These are phyloP conservation scores for Hericium erinaceus DNA, from an alignment of 768 basidiomycete genomes.

Conservation along the genomic window DNA sequence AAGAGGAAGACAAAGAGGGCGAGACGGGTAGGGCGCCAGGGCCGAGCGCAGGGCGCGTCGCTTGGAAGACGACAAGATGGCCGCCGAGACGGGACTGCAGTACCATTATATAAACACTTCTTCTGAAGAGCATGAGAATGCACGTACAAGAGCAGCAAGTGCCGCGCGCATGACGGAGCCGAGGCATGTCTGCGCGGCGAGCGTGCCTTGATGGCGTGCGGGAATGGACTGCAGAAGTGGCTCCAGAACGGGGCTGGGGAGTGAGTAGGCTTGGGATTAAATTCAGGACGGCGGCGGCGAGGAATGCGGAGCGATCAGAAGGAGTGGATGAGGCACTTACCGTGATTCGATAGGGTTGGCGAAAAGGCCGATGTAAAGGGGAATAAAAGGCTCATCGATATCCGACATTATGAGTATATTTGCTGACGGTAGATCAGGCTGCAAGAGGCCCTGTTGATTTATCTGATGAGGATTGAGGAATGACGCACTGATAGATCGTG, in stretches of 20 bases:
- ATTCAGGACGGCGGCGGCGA: conserved; percentile 6
- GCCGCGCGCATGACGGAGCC: conserved; percentile 69
- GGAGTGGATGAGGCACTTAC: conserved; percentile 25
- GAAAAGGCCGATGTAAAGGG: conserved; percentile 63
- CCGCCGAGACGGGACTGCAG: conserved; percentile 62
- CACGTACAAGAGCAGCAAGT: conserved; percentile 56
- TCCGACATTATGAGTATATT: conserved; percentile 78
- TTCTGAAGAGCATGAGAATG: conserved; percentile 3
- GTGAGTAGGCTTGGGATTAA: not conserved
- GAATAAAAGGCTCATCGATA: conserved; percentile 87
- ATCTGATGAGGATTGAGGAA: not conserved
- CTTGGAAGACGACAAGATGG: conserved; percentile 65
- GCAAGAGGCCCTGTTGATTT: conserved; percentile 17
- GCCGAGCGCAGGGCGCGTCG: conserved; percentile 61
- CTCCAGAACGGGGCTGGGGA: conserved; percentile 50
- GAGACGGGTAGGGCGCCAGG: conserved; percentile 48
- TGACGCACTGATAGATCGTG: conserved; percentile 76
- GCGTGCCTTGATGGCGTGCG: conserved; percentile 41
- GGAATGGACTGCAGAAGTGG: conserved; percentile 58
- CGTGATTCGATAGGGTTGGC: conserved; percentile 64
- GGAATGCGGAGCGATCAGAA: not conserved
- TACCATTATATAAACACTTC: not conserved
- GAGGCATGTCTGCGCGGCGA: conserved; percentile 51
- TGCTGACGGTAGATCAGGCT: conserved; percentile 8
- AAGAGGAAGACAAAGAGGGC: not conserved